These are phyloP conservation scores for Erigeron philadelphicus DNA, from an alignment of 140 eudicot genomes.

Conservation along the genomic window DNA sequence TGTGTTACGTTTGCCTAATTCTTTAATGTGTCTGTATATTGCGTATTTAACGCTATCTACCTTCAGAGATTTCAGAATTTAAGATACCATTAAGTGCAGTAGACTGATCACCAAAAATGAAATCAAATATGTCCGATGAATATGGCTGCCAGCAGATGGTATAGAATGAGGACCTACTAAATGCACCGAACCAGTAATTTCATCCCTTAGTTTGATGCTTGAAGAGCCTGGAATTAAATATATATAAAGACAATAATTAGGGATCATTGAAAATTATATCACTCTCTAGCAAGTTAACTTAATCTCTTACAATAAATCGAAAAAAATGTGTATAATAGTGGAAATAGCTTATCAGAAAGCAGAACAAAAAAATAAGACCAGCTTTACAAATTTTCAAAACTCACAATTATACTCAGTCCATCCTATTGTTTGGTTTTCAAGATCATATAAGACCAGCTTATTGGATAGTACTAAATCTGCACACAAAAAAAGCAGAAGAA, in stretches of 20 bases:
- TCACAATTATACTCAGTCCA: conserved; percentile 97
- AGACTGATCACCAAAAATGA: conserved; percentile 32
- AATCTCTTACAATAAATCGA: neutral
- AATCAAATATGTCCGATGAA: conserved; percentile 27
- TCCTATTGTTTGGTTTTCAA: conserved; percentile 83
- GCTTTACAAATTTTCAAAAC: conserved; percentile 22
- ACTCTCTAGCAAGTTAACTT: neutral
- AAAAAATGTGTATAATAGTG: neutral
- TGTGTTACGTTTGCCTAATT: conserved; percentile 24
- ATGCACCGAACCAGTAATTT: conserved; percentile 85
- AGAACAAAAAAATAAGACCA: neutral
- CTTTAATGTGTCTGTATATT: conserved; percentile 21
- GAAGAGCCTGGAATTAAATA: conserved; percentile 70
- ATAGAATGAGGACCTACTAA: conserved; percentile 84
- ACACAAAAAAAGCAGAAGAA: conserved; percentile 16
- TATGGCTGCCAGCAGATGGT: conserved; percentile 32
- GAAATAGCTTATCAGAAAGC: neutral
- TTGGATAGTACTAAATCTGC: conserved; percentile 93
- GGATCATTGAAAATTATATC: neutral
- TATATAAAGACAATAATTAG: neutral
- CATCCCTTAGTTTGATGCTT: conserved; percentile 73
- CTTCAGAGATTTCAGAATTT: conserved; percentile 19
- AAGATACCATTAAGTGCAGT: conserved; percentile 32
- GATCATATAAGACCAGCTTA: conserved; percentile 82
- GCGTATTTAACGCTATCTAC: conserved; percentile 17